Base-by-base conservation (phyloP, 78 protist species). In the Cavenderia fasciculata region DNA sequence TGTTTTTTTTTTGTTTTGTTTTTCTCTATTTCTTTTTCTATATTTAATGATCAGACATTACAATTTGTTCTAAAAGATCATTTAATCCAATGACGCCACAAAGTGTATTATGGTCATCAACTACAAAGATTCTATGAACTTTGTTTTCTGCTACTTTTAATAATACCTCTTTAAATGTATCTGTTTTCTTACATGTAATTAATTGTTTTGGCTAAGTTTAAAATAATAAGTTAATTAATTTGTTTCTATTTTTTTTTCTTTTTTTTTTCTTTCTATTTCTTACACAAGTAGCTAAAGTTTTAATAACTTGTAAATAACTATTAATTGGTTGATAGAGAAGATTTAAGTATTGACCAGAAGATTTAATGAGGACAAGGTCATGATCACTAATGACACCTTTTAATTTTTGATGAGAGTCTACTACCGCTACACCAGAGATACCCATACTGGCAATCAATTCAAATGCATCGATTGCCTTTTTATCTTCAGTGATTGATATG, bases 41-140 rank as follows among this genome's bases (percentile, higher is more conserved):
- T n/a, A n/a, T n/a, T n/a, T n/a, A n/a, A n/a, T n/a, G n/a, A n/a
- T n/a, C n/a, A n/a, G 72, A 16, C 72, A 43, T 38, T 33, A 82
- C 89, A 21, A 82, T 68, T 57, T 82, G 66, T 34, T 82, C 89
- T 4, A 82, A 54, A n/a, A 82, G 65, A 21, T 65, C 75, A 41
- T 44, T 43, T n/a, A 82, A 29, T 5, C 78, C 51, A 27, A 82
- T 34, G 4, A 82, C 74, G 31, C 77, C 77, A 34, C 18, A 38
- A 16, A 57, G 56, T 25, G 65, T 57, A 31, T 68, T 31, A 10
- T 82, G 27, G 1, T 52, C 77, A 44, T 82, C 36, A 16, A 82
- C 77, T 7, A 82, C 12, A 27, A 82, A 82, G 1, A 82, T 43
- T 57, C 89, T 82, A 41, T 82, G 89, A 29, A 61, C 46, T 27